Base-by-base conservation (phyloP, 208 protist genomes). In the Trypanosoma boissoni region DNA sequence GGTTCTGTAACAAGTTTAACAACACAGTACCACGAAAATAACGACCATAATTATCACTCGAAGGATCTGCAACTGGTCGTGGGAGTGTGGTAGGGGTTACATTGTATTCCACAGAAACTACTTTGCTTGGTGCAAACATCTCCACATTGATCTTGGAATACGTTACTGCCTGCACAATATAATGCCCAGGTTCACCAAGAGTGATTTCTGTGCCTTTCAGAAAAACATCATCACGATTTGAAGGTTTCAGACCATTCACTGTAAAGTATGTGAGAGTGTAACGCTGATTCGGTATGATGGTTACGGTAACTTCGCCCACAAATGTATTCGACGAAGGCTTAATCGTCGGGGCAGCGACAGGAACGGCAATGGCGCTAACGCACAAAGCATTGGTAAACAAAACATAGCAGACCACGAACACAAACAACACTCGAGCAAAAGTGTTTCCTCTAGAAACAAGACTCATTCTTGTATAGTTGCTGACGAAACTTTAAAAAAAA, bases 161-260 rank as follows among this genome's bases (percentile, higher is more conserved):
- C 5, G 41, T 16, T 5, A 62, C 32, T 12, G 56, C 56, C 32
- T 51, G 16, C 2, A 62, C 32, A 43, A 62, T 21, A 32, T 62
- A 32, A 20, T 10, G 20, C 3, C 56, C 39, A 14, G 56, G 56
- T 53, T 49, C 44, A 18, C n/a, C 29, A 5, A 62, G 16, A 20
- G 43, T 34, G n/a, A 62, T 16, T 21, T 41, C 45, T 16, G 45
- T 24, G 5, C 46, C 56, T 3, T 62, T 16, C 7, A 62, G 4
- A 27, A 51, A 5, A 3, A 21, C 3, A 14, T 51, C 56, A 28
- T 44, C 41, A 5, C 34, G 4, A 28, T 58, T 34, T 18, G 56
- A 51, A 2, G 56, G 56, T 28, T 28, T 44, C 2, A 23, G 12
- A 14, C 28, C 28, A 21, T 62, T 34, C 5, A 54, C 5, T 43